phyloP scores from a whole-genome alignment of 1,139 yeast species.

The Trichomonascaceae sp. region DNA sequence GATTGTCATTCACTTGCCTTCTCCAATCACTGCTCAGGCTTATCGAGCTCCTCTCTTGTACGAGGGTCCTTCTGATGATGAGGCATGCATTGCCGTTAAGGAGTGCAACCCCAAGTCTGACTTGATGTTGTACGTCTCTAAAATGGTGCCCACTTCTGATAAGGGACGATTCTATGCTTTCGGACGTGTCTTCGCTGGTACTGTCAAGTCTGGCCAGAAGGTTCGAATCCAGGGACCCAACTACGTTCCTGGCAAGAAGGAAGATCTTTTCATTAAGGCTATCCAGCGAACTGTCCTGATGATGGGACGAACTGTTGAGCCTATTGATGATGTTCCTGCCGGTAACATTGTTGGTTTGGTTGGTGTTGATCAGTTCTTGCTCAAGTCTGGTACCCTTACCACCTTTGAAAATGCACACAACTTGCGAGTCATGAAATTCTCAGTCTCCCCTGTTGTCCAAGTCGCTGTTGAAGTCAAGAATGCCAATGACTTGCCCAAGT shows the following conservation, averaged over 20 bases:
- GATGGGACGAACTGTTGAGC: slow-evolving; percentile 99
- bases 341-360: slow-evolving; percentile 99
- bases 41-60: slow-evolving; percentile 99
- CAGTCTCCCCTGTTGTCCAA: slow-evolving; percentile 99
- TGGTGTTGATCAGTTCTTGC: slow-evolving; percentile 99
- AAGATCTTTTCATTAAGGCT: slow-evolving; percentile 89
- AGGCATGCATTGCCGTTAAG: slow-evolving; percentile 84
- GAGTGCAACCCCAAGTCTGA: slow-evolving; percentile 99
- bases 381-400: slow-evolving; percentile 99
- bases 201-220: slow-evolving; percentile 98
- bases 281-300: slow-evolving; percentile 98
- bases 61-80: slow-evolving; percentile 98
- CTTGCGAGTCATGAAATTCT: slow-evolving; percentile 99
- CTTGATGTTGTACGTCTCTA: slow-evolving; percentile 98
- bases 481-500: slow-evolving; percentile 98
- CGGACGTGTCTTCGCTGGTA: slow-evolving; percentile 99
- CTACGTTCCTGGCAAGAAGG: slow-evolving; percentile 98
- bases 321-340: slow-evolving; percentile 99
- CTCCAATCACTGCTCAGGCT: slow-evolving; percentile 98
- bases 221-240: slow-evolving; percentile 99
- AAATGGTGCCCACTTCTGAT: slow-evolving; percentile 99
- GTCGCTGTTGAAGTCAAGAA: slow-evolving; percentile 99
- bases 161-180: slow-evolving; percentile 99
- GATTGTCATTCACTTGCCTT: slow-evolving; percentile 98
- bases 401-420: slow-evolving; percentile 96